phyloP scores from a whole-genome alignment of 371 early-diverging fungal species.

The Saksenaea oblongispora region DNA sequence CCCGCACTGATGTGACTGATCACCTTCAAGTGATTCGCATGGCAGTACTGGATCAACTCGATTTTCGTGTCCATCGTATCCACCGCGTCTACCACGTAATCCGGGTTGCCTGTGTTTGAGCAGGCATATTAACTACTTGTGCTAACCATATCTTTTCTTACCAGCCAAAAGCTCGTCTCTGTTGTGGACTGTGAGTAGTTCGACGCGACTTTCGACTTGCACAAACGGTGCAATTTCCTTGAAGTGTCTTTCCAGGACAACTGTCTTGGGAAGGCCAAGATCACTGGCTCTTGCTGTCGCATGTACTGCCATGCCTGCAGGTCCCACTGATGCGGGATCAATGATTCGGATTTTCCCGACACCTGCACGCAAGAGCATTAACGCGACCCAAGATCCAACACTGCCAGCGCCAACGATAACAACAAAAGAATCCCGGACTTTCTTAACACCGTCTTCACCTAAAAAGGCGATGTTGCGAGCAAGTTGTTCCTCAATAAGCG shows the following conservation, averaged over 20 bases:
- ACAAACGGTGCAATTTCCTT: slow-evolving; percentile 76
- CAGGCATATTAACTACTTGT: not conserved
- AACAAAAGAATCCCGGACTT: slow-evolving; percentile 72
- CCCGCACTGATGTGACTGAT: slow-evolving; percentile 93
- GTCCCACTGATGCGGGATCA: slow-evolving; percentile 89
- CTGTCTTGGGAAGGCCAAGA: slow-evolving; percentile 86
- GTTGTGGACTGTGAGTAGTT: slow-evolving; percentile 62
- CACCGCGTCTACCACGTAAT: slow-evolving; percentile 85
- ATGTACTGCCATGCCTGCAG: slow-evolving; percentile 85
- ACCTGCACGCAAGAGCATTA: slow-evolving; percentile 91
- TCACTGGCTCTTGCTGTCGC: slow-evolving; percentile 85
- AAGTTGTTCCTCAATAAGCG: slow-evolving; percentile 82
- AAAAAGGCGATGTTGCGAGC: slow-evolving; percentile 89
- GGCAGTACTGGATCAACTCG: slow-evolving; percentile 83
- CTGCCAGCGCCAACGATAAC: slow-evolving; percentile 96
- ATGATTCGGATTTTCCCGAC: slow-evolving; percentile 83
- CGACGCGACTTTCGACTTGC: slow-evolving; percentile 69
- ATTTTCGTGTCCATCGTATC: slow-evolving; percentile 90
- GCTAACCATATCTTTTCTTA: slow-evolving; percentile 25
- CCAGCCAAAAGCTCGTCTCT: slow-evolving; percentile 71
- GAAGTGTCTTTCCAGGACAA: slow-evolving; percentile 71
- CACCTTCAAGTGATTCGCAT: slow-evolving; percentile 65
- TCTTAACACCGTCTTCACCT: slow-evolving; percentile 76
- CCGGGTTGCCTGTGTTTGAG: slow-evolving; percentile 46
- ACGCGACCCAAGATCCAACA: slow-evolving; percentile 91